Evolutionary conservation across 768 basidiomycete species (phyloP).

Genomic region (Cyclocybe aegerita): DNA sequence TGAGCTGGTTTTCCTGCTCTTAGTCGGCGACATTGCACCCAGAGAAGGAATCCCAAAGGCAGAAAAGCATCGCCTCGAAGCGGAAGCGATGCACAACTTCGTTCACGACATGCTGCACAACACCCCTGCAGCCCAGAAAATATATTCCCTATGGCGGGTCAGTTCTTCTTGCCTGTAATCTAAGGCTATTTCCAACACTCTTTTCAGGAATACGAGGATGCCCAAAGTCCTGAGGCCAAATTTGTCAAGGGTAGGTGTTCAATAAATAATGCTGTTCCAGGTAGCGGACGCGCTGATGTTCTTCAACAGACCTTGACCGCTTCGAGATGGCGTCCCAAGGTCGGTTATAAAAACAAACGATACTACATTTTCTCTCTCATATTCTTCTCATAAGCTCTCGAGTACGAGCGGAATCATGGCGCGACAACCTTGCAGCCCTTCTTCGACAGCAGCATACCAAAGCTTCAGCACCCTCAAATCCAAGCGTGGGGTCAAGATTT

Average conservation of each 20-base stretch:
- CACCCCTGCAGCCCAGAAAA: conserved; percentile 64
- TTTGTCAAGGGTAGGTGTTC: conserved; percentile 77
- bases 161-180: conserved; percentile 12
- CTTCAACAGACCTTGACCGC: conserved; percentile 68
- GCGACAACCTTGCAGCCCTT: conserved; percentile 63
- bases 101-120: conserved; percentile 86
- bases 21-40: conserved; percentile 94
- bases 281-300: background rate
- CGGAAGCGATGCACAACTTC: conserved; percentile 91
- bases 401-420: conserved; percentile 64
- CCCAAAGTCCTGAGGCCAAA: conserved; percentile 67
- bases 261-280: background rate
- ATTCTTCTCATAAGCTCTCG: conserved; percentile 47
- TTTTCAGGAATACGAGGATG: conserved; percentile 80
- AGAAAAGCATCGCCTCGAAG: conserved; percentile 78
- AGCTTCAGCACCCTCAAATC: conserved; percentile 70
- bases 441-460: conserved; percentile 78
- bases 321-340: conserved; percentile 90
- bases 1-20: background rate
- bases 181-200: background rate
- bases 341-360: conserved; percentile 15
- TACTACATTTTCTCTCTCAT: background rate
- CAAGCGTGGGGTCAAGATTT: conserved; percentile 67
- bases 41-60: conserved; percentile 80
- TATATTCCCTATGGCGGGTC: conserved; percentile 73